Conservation (phyloP, 257 asterid species). For the Solanum verrucosum region DNA sequence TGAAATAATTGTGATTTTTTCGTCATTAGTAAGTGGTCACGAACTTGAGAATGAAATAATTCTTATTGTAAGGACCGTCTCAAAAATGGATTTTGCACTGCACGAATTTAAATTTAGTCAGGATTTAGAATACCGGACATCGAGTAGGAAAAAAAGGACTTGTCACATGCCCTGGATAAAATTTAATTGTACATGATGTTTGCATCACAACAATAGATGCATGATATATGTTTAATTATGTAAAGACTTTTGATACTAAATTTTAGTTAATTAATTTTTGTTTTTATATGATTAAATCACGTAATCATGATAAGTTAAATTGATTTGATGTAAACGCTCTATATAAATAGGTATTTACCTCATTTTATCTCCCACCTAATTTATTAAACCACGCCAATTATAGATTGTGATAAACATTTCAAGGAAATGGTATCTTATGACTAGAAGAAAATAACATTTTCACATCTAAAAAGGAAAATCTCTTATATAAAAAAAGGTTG, state of each 20-base stretch:
- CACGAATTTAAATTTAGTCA: fast-evolving
- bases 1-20: background rate
- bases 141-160: background rate
- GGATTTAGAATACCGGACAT: background rate
- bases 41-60: background rate
- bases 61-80: background rate
- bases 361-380: background rate
- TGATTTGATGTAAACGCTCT: background rate
- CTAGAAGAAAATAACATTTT: background rate
- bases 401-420: background rate
- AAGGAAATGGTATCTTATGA: background rate
- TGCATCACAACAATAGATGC: background rate
- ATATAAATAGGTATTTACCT: background rate
- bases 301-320: background rate
- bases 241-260: background rate
- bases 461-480: no score
- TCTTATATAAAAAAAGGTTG: no score
- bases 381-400: background rate
- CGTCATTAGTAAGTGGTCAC: fast-evolving
- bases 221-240: background rate
- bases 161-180: background rate
- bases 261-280: background rate
- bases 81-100: background rate
- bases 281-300: background rate
- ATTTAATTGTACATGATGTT: background rate